These are phyloP conservation scores for Silybum marianum DNA, from an alignment of 129 eudicot genomes.

Conservation along the genomic window DNA sequence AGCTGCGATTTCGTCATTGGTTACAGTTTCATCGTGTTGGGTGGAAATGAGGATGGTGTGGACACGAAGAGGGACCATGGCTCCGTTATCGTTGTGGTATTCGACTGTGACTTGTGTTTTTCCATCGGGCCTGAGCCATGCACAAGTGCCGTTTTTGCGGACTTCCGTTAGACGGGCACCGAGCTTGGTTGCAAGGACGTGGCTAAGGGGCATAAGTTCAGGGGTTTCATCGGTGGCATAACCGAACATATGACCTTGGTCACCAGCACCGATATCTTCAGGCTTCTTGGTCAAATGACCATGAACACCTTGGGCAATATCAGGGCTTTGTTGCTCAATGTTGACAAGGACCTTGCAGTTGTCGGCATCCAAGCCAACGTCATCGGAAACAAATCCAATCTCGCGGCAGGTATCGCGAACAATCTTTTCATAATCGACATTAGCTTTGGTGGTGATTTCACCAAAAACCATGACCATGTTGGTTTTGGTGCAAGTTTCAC, in stretches of 20 bases:
- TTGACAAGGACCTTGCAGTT: constrained; percentile 65
- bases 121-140: constrained; percentile 74
- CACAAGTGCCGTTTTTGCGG: constrained; percentile 60
- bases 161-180: constrained; percentile 67
- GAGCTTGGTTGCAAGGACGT: constrained; percentile 70
- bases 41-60: constrained; percentile 65
- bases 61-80: constrained; percentile 62
- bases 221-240: constrained; percentile 79
- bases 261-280: constrained; percentile 73
- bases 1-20: constrained; percentile 63
- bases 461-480: constrained; percentile 76
- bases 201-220: constrained; percentile 70
- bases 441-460: constrained; percentile 68
- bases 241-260: constrained; percentile 70
- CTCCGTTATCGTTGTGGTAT: constrained; percentile 62
- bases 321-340: constrained; percentile 71
- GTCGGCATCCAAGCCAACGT: constrained; percentile 68
- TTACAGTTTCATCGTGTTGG: constrained; percentile 66
- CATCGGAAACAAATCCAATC: constrained; percentile 62
- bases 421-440: constrained; percentile 58
- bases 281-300: constrained; percentile 71
- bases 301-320: constrained; percentile 71
- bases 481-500: constrained; percentile 74
- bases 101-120: constrained; percentile 66
- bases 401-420: constrained; percentile 61